Percentiles rank a stretch among this genome's conserved stretches.
phyloP scores from a whole-genome alignment of 2,329 filamentous ascomycete species.

The Pseudonectria buxi region DNA sequence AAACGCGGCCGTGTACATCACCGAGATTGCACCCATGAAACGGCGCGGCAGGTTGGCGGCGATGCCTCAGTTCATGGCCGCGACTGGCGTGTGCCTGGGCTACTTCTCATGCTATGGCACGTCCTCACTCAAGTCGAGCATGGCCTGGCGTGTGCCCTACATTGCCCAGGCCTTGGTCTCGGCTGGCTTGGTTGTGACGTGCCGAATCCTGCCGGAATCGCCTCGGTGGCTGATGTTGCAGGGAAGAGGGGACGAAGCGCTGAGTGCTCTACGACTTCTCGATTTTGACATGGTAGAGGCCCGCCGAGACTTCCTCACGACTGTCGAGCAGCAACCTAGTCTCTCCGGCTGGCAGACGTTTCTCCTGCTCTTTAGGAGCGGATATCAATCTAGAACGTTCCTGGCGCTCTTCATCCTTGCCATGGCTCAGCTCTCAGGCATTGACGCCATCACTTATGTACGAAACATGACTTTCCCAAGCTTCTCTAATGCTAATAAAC shows the following conservation, averaged over 20 bases:
- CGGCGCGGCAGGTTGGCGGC: slow-evolving; percentile 44
- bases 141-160: too few species aligned
- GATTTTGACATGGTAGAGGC: slow-evolving; percentile 39
- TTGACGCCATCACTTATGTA: slow-evolving; percentile 56
- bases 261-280: slow-evolving; percentile 33
- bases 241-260: too few species aligned
- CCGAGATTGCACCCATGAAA: slow-evolving; percentile 50
- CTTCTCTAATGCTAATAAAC: slow-evolving; percentile 1
- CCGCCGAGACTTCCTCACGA: slow-evolving; percentile 38
- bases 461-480: slow-evolving; percentile 13
- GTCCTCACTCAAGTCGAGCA: too few species aligned
- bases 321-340: slow-evolving; percentile 20
- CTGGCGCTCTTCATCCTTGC: slow-evolving; percentile 51
- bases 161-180: too few species aligned
- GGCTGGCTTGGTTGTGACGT: too few species aligned
- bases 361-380: slow-evolving; percentile 28
- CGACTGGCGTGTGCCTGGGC: slow-evolving; percentile 40
- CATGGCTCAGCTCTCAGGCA: slow-evolving; percentile 55
- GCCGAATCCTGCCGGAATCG: too few species aligned
- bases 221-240: too few species aligned
- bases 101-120: too few species aligned
- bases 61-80: slow-evolving; percentile 46
- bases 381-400: slow-evolving; percentile 39
- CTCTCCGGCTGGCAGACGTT: slow-evolving; percentile 27
- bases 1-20: slow-evolving; percentile 53